Evolutionary conservation across 768 basidiomycete genomes (phyloP), one percentile per base, ranked within the genome.

Genomic region (Russula griseocarnosa): DNA sequence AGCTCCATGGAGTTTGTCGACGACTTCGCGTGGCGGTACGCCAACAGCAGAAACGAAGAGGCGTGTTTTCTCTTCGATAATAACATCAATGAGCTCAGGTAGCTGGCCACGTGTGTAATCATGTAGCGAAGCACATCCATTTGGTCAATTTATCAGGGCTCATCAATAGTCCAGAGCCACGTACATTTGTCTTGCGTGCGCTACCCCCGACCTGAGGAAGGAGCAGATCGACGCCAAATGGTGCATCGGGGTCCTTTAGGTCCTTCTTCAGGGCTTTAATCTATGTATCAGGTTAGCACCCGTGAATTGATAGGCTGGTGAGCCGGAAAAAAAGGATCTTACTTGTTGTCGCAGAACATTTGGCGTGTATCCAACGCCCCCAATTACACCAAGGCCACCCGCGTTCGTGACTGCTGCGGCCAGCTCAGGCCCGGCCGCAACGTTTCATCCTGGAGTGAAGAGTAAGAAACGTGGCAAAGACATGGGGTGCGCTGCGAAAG

Each of bases 381-480:
- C 94, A 65, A 98, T 92, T 57, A 96, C 92, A 66, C 94, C 94
- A 49, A 97, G 69, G 57, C 94, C 94, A 54, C 94, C 94, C 30
- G 93, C 94, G 70, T 96, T 97, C 50, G 92, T 92, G 62, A 96
- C 94, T 44, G 92, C 94, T 46, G 94, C 94, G 20, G 93, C 94
- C 28, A 95, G 84, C 73, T 94, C 92, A 20, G 94, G 83, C 26
- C 86, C 86, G 8, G 84, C 83, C 22, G 85, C 83, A 18, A 85
- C 83, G 66, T 86, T 86, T 86, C 84, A 84, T 85, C 34, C 86
- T 82, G 59, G 16, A n/a, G n/a, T 6, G 22, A 30, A 42, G 11
- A 46, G 53, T 57, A 7, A 55, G 51, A 5, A 7, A 44, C 4
- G n/a, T 18, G 7, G 36, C 34, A 55, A 3, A 2, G 30, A 6